Conservation (phyloP, 768 basidiomycete genomes). For the Suillus spraguei region DNA sequence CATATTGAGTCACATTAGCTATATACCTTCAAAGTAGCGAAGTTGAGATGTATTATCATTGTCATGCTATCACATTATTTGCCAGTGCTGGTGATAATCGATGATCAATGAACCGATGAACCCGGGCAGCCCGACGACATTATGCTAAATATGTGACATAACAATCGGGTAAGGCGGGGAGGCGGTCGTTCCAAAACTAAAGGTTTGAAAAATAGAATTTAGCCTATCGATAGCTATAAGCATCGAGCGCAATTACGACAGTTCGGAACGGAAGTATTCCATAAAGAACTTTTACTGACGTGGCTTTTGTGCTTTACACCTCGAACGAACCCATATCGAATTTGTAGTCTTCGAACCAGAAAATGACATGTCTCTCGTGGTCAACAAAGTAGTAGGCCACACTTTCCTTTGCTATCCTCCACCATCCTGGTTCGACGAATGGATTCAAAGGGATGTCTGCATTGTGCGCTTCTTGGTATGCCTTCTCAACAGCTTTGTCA, state of each 20-base stretch:
- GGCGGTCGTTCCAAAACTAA: too few species aligned
- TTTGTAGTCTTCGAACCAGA: conserved; percentile 43
- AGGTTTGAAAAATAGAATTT: too few species aligned
- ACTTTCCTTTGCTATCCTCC: neutral
- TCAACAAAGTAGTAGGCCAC: conserved; percentile 48
- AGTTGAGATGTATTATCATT: too few species aligned
- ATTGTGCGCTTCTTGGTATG: neutral
- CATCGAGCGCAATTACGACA: neutral
- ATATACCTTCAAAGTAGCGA: too few species aligned
- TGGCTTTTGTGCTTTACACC: neutral
- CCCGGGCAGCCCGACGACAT: too few species aligned
- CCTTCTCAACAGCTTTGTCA: neutral
- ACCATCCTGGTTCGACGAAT: neutral
- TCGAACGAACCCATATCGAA: neutral
- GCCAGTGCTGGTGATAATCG: too few species aligned
- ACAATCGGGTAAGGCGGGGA: too few species aligned
- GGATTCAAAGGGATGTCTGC: neutral
- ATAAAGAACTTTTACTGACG: neutral
- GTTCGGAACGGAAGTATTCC: neutral
- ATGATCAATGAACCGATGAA: too few species aligned
- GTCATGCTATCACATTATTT: too few species aligned
- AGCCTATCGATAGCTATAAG: too few species aligned
- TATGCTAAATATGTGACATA: too few species aligned
- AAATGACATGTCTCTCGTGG: conserved; percentile 42
- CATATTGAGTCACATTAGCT: too few species aligned